Evolutionary conservation across 2,329 filamentous ascomycete species (phyloP), one percentile per base, ranked within the genome.

Genomic region (Rutstroemia sp.): DNA sequence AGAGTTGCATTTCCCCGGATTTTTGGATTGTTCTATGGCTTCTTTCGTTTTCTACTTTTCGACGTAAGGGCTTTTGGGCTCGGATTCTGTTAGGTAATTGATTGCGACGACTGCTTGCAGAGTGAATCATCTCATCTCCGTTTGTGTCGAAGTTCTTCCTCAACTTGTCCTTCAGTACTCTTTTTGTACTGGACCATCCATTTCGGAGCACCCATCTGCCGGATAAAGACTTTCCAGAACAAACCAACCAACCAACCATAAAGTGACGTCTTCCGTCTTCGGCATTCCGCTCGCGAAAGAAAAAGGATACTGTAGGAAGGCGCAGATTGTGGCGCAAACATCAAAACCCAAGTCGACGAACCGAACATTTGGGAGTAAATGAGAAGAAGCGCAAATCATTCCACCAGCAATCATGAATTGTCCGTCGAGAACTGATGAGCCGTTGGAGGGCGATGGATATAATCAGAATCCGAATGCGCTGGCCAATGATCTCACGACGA

Each of bases 381-480:
- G 27, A 38, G 21, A 25, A 5, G 45, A 48, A 30, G 27, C 21
- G 16, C 30, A 38, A 39, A 14, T 25, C 16, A 4, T 9, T 38
- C 23, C 16, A 30, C 3, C 12, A 17, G n/a, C 5, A 48, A 55
- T 10, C 17, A 87, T 87, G 83, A 86, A 86, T 65, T 84, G 82
- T 67, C 82, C 83, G 57, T 85, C 82, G 5, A 75, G 81, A 62
- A 81, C 76, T 34, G 82, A 87, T 58, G 76, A 81, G 56, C 73
- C 75, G 30, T 40, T 56, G 21, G 72, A 75, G 49, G 75, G 79
- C 51, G 75, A 75, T 21, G 74, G 73, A 53, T 83, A 77, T 72
- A 87, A 86, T 65, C 83, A 86, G 69, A 85, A 75, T 60, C 83
- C 83, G 1, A 73, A 76, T 55, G 72, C 73, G 2, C 70, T 86